Evolutionary conservation across 768 basidiomycete genomes (phyloP).

Genomic region (Rhodotorula sphaerocarpa): DNA sequence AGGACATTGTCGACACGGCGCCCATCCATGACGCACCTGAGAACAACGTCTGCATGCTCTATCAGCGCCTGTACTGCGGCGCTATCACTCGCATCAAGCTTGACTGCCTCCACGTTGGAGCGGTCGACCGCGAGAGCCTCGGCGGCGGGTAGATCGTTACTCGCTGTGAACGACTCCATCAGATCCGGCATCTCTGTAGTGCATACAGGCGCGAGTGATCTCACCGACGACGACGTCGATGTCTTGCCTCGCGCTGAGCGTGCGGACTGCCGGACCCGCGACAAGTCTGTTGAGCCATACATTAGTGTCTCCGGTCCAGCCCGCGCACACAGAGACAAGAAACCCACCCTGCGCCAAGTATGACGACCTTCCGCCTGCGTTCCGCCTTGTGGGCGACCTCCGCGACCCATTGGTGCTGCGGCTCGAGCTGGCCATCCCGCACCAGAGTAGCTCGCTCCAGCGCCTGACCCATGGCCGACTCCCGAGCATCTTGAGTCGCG

Average conservation of each 20-base stretch:
- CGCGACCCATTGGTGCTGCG: constrained; percentile 56
- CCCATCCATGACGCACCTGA: constrained; percentile 68
- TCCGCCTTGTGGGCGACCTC: constrained; percentile 47
- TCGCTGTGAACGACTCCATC: constrained; percentile 49
- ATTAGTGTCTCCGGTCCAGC: accelerated
- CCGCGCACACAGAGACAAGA: too few species aligned
- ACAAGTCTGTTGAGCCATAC: constrained; percentile 54
- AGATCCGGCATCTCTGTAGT: too few species aligned
- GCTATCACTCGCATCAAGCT: constrained; percentile 55
- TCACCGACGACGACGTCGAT: constrained; percentile 68
- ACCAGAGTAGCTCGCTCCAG: constrained; percentile 68
- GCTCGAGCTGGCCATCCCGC: constrained; percentile 51
- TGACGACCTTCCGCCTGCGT: constrained; percentile 52
- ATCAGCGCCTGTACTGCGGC: constrained; percentile 52
- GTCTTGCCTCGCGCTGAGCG: constrained; percentile 50
- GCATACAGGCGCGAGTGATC: too few species aligned
- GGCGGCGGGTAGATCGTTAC: constrained; percentile 61
- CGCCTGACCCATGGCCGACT: constrained; percentile 45
- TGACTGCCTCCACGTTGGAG: constrained; percentile 52
- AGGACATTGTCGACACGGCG: too few species aligned
- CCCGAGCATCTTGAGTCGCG: constrained; percentile 46
- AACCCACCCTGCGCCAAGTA: constrained; percentile 69
- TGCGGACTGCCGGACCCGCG: constrained; percentile 74
- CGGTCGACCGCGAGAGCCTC: constrained; percentile 47
- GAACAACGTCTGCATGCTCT: constrained; percentile 63